A percentile compares a stretch with the other conserved stretches of the same genome.
Conservation (phyloP, 352 stramenopile genomes). For the Phytophthora citricola region DNA sequence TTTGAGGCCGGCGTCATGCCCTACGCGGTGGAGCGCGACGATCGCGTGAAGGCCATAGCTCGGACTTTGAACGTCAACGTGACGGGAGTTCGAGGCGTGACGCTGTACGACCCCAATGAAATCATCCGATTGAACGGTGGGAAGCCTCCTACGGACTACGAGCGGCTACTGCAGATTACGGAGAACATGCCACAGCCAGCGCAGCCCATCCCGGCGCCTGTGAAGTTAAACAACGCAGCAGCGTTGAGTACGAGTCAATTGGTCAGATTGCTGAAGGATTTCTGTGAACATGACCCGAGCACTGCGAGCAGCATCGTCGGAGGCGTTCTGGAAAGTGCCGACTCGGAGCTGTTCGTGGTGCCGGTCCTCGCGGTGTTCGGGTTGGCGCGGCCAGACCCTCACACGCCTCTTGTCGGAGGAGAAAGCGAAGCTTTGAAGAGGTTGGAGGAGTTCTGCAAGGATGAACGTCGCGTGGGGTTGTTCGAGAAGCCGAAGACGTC, state of each 20-base stretch:
- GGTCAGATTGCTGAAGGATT: conserved; percentile 37
- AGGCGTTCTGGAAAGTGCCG: conserved; percentile 6
- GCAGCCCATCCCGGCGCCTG: conserved; percentile 47
- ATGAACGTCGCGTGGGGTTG: conserved; percentile 76
- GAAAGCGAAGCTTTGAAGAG: conserved; percentile 58
- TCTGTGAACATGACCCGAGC: conserved; percentile 22
- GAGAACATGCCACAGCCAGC: conserved; percentile 59
- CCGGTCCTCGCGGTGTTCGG: conserved; percentile 53
- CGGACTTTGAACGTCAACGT: conserved; percentile 44
- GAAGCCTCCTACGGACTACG: conserved; percentile 51
- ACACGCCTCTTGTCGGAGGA: conserved; percentile 64
- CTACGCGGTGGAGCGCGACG: conserved; percentile 55
- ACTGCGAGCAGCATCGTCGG: conserved; percentile 37
- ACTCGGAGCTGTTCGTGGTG: conserved; percentile 42
- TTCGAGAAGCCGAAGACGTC: conserved; percentile 98
- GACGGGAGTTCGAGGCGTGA: conserved; percentile 45
- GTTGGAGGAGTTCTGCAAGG: conserved; percentile 64
- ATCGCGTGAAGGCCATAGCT: conserved; percentile 48
- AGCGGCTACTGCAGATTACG: conserved; percentile 62
- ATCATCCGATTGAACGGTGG: conserved; percentile 61
- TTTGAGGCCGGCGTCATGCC: conserved; percentile 68
- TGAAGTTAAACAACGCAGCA: conserved; percentile 29
- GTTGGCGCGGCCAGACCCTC: conserved; percentile 31
- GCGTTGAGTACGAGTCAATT: conserved; percentile 37
- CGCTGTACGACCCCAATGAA: conserved; percentile 64